Evolutionary conservation across 768 basidiomycete genomes (phyloP).

Genomic region (Collybia mongolica): DNA sequence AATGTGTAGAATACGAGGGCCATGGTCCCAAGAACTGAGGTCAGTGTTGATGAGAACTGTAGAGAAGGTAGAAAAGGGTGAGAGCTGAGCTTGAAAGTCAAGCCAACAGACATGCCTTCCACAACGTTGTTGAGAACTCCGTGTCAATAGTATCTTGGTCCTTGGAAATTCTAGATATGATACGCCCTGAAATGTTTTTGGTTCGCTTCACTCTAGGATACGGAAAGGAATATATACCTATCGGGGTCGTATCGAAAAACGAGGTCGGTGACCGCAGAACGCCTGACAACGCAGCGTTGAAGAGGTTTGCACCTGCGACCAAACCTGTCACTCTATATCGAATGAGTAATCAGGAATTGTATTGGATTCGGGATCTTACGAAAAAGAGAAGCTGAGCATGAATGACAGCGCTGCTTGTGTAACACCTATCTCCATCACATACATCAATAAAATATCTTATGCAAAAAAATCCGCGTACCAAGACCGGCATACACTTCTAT

Average conservation of each 20-base stretch:
- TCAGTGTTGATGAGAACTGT: constrained; percentile 39
- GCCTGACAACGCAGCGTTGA: constrained; percentile 49
- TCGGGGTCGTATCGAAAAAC: constrained; percentile 74
- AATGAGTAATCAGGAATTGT: background rate
- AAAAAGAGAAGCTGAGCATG: constrained; percentile 43
- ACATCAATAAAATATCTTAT: background rate
- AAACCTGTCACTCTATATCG: constrained; percentile 32
- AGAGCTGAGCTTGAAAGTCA: background rate
- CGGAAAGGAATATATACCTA: constrained; percentile 36
- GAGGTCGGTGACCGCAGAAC: constrained; percentile 61
- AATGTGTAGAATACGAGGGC: constrained; percentile 66
- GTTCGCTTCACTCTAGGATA: background rate
- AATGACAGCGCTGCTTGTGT: constrained; percentile 52
- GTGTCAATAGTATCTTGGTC: constrained; percentile 60
- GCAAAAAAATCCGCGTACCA: constrained; percentile 22
- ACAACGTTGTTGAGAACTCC: constrained; percentile 42
- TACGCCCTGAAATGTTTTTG: constrained; percentile 38
- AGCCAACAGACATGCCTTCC: constrained; percentile 31
- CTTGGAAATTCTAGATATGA: constrained; percentile 56
- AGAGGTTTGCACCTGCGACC: constrained; percentile 45
- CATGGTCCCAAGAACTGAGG: constrained; percentile 52
- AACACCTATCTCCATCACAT: constrained; percentile 29
- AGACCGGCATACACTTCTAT: constrained; percentile 58
- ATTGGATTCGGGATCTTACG: constrained; percentile 33
- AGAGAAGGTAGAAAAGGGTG: background rate